A percentile compares a stretch with the other conserved stretches of the same genome.
Conservation (phyloP, 2,329 filamentous ascomycete genomes). For the Cadophora gregata region DNA sequence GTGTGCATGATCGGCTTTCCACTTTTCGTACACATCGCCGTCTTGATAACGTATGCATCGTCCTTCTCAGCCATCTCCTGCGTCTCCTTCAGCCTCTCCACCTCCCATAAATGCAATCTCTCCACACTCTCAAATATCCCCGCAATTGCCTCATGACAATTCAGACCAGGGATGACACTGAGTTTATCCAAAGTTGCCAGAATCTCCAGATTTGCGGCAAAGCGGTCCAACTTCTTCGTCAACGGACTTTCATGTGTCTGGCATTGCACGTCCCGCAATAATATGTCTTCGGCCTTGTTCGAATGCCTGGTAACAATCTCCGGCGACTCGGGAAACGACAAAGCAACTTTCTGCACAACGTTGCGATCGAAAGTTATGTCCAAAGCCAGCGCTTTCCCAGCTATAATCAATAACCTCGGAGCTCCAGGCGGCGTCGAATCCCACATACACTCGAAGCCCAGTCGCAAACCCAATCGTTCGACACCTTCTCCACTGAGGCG, state of each 20-base stretch:
- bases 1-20: constrained; percentile 76
- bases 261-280: constrained; percentile 69
- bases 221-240: constrained; percentile 73
- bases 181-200: constrained; percentile 74
- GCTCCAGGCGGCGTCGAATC: constrained; percentile 58
- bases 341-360: constrained; percentile 64
- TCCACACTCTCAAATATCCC: constrained; percentile 75
- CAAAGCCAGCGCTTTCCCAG: constrained; percentile 64
- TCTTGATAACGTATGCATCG: constrained; percentile 47
- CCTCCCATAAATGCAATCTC: constrained; percentile 74
- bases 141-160: constrained; percentile 78
- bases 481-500: constrained; percentile 76
- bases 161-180: constrained; percentile 70
- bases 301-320: constrained; percentile 65
- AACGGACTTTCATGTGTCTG: constrained; percentile 64
- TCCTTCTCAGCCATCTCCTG: constrained; percentile 51
- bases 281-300: constrained; percentile 66
- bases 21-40: constrained; percentile 67
- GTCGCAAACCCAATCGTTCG: constrained; percentile 70
- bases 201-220: constrained; percentile 73
- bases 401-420: constrained; percentile 64
- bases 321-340: constrained; percentile 66
- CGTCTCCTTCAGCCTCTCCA: constrained; percentile 60
- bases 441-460: constrained; percentile 70
- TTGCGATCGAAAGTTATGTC: constrained; percentile 68